Conservation (phyloP, 2,329 filamentous ascomycete genomes). For the Zymoseptoria crescenta region DNA sequence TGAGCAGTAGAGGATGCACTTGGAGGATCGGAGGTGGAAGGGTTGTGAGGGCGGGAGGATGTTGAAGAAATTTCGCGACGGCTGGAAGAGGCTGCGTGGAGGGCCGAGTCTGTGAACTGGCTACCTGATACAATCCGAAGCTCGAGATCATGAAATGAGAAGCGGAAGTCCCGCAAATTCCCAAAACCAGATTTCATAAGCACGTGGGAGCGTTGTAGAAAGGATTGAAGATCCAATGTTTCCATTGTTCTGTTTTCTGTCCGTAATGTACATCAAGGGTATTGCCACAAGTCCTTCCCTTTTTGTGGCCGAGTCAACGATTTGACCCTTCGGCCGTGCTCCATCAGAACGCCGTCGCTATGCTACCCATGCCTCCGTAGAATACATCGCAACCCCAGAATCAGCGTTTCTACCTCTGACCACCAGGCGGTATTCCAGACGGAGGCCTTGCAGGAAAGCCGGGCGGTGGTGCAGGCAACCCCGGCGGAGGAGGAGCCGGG, state of each 20-base stretch:
- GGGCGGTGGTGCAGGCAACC: constrained; percentile 36
- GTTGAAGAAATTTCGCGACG: not conserved
- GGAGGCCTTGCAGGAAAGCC: constrained; percentile 34
- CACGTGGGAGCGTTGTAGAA: no score
- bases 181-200: not conserved
- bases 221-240: not conserved
- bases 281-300: not conserved
- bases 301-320: not conserved
- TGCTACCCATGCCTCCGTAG: not conserved
- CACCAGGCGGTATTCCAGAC: constrained; percentile 37
- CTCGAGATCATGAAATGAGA: not conserved
- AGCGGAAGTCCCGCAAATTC: constrained; percentile 1
- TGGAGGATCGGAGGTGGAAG: not conserved
- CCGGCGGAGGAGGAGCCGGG: constrained; percentile 36
- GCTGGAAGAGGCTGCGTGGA: not conserved
- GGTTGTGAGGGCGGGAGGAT: not conserved
- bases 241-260: not conserved
- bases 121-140: not conserved
- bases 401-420: constrained; percentile 2
- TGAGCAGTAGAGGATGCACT: not conserved
- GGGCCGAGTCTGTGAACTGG: not conserved
- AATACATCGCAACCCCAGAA: not conserved
- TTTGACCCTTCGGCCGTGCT: not conserved
- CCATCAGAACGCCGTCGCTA: not conserved
- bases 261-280: not conserved